phyloP scores from a whole-genome alignment of 768 basidiomycete genomes.

The Candolleomyces eurysporus region DNA sequence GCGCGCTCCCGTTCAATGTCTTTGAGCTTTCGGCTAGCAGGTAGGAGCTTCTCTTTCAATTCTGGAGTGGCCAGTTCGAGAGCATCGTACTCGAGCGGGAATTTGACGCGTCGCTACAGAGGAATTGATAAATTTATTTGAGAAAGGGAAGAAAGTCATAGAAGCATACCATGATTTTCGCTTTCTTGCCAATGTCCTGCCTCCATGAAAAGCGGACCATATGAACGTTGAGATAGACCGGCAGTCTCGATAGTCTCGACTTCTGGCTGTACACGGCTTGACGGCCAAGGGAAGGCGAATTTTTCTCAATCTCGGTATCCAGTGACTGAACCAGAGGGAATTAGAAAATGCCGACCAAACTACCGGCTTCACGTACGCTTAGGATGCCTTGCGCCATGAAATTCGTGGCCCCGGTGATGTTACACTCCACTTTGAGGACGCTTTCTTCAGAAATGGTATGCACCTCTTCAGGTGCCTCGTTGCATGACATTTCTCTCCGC shows the following conservation, averaged over 20 bases:
- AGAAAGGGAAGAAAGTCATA: not conserved
- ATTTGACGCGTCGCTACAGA: slow-evolving; percentile 83
- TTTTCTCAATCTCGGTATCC: slow-evolving; percentile 85
- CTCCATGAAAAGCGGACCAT: slow-evolving; percentile 98
- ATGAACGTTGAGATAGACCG: slow-evolving; percentile 83
- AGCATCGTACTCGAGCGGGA: slow-evolving; percentile 85
- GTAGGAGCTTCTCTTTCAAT: slow-evolving; percentile 65
- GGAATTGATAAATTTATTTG: not conserved
- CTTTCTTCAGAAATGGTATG: slow-evolving; percentile 62
- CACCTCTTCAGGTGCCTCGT: slow-evolving; percentile 80
- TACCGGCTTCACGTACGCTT: slow-evolving; percentile 48
- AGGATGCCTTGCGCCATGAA: slow-evolving; percentile 85
- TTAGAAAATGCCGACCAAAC: not conserved
- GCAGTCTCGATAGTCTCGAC: slow-evolving; percentile 80
- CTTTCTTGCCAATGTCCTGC: slow-evolving; percentile 84
- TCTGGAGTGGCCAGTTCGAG: slow-evolving; percentile 80
- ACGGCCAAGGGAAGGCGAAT: slow-evolving; percentile 73
- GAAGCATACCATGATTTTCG: slow-evolving; percentile 86
- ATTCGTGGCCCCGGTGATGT: slow-evolving; percentile 84
- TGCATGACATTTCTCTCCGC: slow-evolving; percentile 74
- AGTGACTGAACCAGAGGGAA: slow-evolving; percentile 53
- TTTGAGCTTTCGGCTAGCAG: slow-evolving; percentile 69
- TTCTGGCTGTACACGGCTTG: slow-evolving; percentile 80
- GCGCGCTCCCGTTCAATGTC: slow-evolving; percentile 80
- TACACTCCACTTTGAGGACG: slow-evolving; percentile 89